Conservation (phyloP, 352 stramenopile species). For the Globisporangium alternatum region DNA sequence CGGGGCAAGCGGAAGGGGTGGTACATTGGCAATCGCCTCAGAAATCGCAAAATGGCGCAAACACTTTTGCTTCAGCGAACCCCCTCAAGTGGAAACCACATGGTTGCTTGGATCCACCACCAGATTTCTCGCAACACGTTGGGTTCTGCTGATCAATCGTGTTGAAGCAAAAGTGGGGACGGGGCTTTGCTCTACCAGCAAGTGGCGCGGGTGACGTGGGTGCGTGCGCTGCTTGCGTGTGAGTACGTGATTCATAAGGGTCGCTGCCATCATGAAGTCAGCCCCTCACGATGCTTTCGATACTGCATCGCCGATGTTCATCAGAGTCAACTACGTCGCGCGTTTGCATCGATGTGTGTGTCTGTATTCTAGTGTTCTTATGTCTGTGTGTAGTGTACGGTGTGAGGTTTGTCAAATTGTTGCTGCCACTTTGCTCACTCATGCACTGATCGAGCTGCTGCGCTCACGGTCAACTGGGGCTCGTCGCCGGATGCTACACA, state of each 20-base stretch:
- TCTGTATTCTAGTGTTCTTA: neutral
- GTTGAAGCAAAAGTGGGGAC: too few species aligned
- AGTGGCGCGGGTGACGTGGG: too few species aligned
- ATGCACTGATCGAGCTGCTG: neutral
- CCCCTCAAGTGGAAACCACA: slow-evolving; percentile 4
- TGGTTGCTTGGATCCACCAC: slow-evolving; percentile 15
- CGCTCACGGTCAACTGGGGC: neutral
- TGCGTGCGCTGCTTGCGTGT: neutral
- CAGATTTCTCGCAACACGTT: slow-evolving; percentile 1
- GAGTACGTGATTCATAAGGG: too few species aligned
- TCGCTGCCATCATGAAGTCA: too few species aligned
- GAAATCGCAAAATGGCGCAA: slow-evolving; percentile 11
- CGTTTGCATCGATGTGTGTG: neutral
- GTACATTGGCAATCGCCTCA: neutral
- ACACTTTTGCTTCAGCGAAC: slow-evolving; percentile 17
- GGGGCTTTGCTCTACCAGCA: too few species aligned
- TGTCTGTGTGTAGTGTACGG: neutral
- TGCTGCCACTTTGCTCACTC: too few species aligned
- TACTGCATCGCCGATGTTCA: neutral
- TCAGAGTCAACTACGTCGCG: neutral
- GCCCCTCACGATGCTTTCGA: too few species aligned
- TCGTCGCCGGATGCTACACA: neutral
- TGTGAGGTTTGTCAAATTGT: neutral
- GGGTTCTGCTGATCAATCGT: neutral
- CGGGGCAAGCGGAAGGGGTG: neutral